phyloP scores from a whole-genome alignment of 2,329 filamentous ascomycete genomes.

The Aspergillus sp. region DNA sequence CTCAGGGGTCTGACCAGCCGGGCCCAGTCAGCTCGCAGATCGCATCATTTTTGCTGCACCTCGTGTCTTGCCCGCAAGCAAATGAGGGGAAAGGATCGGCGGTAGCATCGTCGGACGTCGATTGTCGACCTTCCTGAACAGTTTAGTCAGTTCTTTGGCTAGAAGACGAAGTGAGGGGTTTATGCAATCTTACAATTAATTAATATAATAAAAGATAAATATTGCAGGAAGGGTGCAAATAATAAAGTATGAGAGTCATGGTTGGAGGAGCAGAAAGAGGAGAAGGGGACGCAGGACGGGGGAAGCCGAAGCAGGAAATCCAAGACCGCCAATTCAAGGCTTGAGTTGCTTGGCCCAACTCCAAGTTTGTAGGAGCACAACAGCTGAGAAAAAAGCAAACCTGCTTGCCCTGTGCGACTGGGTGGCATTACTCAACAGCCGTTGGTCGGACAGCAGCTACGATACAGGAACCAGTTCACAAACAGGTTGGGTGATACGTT shows the following conservation, averaged over 20 bases:
- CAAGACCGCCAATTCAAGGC: slow-evolving; percentile 9
- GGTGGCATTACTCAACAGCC: neutral
- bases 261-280: neutral
- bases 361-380: neutral
- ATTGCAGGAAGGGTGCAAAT: neutral
- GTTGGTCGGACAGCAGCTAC: neutral
- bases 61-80: neutral
- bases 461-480: neutral
- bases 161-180: neutral
- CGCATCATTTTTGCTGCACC: slow-evolving; percentile 1
- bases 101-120: neutral
- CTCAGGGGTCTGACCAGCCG: neutral
- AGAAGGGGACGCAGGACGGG: neutral
- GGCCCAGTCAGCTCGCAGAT: slow-evolving; percentile 9
- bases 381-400: too few relatives aligned
- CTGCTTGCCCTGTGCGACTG: neutral
- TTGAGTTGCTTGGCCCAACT: slow-evolving; percentile 6
- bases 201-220: neutral
- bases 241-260: neutral
- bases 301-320: neutral
- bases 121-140: slow-evolving; percentile 3
- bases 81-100: slow-evolving; percentile 7
- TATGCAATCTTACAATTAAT: neutral
- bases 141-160: neutral
- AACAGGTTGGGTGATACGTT: neutral